A percentile compares a stretch with the other conserved stretches of the same genome.
Conservation (phyloP, 768 basidiomycete genomes). For the Cystofilobasidium macerans region DNA sequence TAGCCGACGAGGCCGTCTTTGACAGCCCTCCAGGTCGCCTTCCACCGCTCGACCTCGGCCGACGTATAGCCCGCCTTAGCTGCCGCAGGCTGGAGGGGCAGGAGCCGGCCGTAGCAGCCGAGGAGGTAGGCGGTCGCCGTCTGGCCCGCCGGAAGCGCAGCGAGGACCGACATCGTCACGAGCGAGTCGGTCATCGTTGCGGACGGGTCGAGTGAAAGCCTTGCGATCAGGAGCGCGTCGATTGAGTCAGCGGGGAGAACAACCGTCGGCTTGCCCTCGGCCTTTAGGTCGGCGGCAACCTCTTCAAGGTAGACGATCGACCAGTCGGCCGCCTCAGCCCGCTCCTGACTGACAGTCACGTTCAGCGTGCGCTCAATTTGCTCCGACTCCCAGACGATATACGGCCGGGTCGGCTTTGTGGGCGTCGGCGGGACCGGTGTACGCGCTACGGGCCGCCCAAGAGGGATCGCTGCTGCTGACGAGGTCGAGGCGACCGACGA, state of each 20-base stretch:
- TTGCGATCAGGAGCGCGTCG: slow-evolving; percentile 69
- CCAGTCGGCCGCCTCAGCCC: slow-evolving; percentile 40
- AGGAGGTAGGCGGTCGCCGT: slow-evolving; percentile 83
- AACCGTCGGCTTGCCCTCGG: slow-evolving; percentile 35
- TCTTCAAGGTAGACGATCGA: slow-evolving; percentile 73
- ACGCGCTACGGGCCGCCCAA: slow-evolving; percentile 59
- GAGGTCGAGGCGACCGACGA: slow-evolving; percentile 30
- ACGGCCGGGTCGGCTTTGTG: background rate
- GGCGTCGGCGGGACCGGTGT: background rate
- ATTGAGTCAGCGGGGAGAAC: slow-evolving; percentile 49
- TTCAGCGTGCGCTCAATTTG: background rate
- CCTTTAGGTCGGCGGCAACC: slow-evolving; percentile 53
- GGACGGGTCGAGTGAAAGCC: slow-evolving; percentile 68
- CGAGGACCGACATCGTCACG: slow-evolving; percentile 40
- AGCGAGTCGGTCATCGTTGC: slow-evolving; percentile 42
- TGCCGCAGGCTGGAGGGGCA: slow-evolving; percentile 34
- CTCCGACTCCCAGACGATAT: background rate
- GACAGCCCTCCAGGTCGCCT: slow-evolving; percentile 57
- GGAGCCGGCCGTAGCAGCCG: slow-evolving; percentile 83
- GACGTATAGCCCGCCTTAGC: slow-evolving; percentile 50
- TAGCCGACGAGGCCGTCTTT: slow-evolving; percentile 76
- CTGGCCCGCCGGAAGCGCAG: slow-evolving; percentile 62
- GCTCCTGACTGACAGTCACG: background rate
- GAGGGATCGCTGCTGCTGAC: slow-evolving; percentile 66
- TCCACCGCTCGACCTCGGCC: slow-evolving; percentile 46